phyloP scores from a whole-genome alignment of 257 asterid genomes.

The Solanum sejunctum region DNA sequence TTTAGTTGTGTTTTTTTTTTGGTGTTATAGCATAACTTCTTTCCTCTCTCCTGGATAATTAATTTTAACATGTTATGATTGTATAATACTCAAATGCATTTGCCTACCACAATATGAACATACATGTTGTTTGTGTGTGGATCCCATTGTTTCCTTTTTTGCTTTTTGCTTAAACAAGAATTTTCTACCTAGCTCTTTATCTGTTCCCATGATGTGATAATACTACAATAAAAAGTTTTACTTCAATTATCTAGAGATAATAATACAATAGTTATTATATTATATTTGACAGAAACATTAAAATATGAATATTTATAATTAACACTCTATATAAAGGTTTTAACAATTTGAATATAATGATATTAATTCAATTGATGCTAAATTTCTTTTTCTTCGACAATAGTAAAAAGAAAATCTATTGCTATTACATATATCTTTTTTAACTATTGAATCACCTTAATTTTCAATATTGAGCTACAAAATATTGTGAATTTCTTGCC shows the following conservation, averaged over 20 bases:
- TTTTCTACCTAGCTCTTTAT: background rate
- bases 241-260: too few species aligned
- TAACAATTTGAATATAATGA: too few species aligned
- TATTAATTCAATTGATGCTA: too few species aligned
- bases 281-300: too few species aligned
- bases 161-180: background rate
- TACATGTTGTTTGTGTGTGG: background rate
- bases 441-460: background rate
- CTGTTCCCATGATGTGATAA: background rate
- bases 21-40: background rate
- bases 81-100: background rate
- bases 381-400: too few species aligned
- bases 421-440: too few species aligned
- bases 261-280: too few species aligned
- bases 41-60: background rate
- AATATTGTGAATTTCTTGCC: background rate
- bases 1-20: background rate
- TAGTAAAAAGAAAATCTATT: too few species aligned
- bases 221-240: background rate
- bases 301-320: too few species aligned
- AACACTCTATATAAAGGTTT: rapidly evolving
- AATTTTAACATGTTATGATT: background rate
- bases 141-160: background rate
- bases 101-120: background rate
- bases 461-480: background rate